A percentile compares a stretch with the other conserved stretches of the same genome.
phyloP scores from a whole-genome alignment of 306 rosid genomes.

The Lathyrus oleraceus region DNA sequence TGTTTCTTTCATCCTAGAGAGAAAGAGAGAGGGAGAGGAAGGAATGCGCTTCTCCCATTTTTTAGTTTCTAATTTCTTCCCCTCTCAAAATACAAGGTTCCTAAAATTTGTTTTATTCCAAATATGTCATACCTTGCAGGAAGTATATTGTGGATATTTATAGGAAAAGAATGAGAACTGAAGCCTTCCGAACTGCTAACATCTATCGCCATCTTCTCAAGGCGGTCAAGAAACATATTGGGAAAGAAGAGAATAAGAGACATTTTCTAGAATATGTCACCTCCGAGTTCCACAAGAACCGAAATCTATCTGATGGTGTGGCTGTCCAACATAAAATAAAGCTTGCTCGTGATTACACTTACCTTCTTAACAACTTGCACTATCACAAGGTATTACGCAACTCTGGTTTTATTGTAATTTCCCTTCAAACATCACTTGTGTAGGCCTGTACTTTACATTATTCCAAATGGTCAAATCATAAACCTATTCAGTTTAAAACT shows the following conservation, averaged over 20 bases:
- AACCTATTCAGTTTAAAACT: slow-evolving; percentile 1
- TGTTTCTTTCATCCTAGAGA: slow-evolving; percentile 3
- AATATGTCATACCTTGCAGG: slow-evolving; percentile 34
- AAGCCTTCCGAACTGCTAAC: slow-evolving; percentile 57
- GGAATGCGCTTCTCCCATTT: neutral
- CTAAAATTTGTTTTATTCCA: neutral
- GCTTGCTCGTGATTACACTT: slow-evolving; percentile 74
- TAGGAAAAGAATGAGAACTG: slow-evolving; percentile 53
- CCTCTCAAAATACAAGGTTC: neutral
- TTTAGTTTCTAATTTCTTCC: neutral
- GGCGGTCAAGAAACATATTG: slow-evolving; percentile 71
- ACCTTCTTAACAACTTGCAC: slow-evolving; percentile 76
- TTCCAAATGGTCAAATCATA: slow-evolving; percentile 13
- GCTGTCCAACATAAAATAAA: slow-evolving; percentile 66
- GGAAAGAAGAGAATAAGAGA: slow-evolving; percentile 59
- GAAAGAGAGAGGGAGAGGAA: neutral
- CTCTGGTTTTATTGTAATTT: slow-evolving; percentile 29
- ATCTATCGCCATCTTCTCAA: slow-evolving; percentile 77
- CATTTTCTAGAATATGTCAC: slow-evolving; percentile 65
- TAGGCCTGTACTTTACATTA: neutral
- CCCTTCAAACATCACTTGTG: neutral
- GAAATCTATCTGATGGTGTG: slow-evolving; percentile 42
- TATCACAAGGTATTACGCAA: slow-evolving; percentile 63
- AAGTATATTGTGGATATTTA: slow-evolving; percentile 31
- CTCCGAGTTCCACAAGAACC: slow-evolving; percentile 61